Base-by-base conservation (phyloP, 352 stramenopile species). In the Aphanomyces stellatus region DNA sequence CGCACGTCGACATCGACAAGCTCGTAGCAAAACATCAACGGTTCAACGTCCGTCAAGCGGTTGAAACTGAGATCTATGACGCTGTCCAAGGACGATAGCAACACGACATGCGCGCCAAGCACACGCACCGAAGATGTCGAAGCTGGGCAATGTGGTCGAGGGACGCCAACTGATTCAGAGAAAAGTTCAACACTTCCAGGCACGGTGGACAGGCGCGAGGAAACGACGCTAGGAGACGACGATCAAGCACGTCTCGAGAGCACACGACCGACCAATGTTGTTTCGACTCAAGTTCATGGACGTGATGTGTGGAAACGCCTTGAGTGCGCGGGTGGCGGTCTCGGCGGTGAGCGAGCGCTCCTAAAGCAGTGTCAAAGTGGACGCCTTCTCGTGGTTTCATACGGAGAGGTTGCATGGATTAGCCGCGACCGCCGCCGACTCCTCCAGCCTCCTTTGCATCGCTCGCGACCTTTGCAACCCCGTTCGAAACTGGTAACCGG, bases 31-130 rank as follows among this genome's bases (percentile, higher is more conserved):
- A 51, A 64, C 19, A 64, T 33, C n/a, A 64, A 25, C 8, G 35
- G 19, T 15, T 51, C 55, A 8, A 64, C 55, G n/a, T 51, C 22
- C 10, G 31, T n/a, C 3, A 64, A 34, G 6, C 35, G 33, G 35
- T 64, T 64, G 37, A 37, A 64, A 35, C 55, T 64, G 25, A 64
- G 22, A 35, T 64, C 55, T 4, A 64, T 24, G 10, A 64, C 35
- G 3, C 55, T 64, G 43, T 27, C n/a, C 42, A 1, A 19, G 1
- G 31, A 25, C 4, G 15, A 48, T 31, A 6, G 25, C 35, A 30
- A 7, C 19, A 31, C 27, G 30, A 7, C 10, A 11, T 46, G 3
- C 19, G 11, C 34, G 35, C 19, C 22, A n/a, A 31, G 35, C 0
- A 35, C 7, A 57, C 25, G 19, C 22, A 64, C 55, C 30, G 55